phyloP scores from a whole-genome alignment of 75 land plant genomes.

The Pinus albicaulis region DNA sequence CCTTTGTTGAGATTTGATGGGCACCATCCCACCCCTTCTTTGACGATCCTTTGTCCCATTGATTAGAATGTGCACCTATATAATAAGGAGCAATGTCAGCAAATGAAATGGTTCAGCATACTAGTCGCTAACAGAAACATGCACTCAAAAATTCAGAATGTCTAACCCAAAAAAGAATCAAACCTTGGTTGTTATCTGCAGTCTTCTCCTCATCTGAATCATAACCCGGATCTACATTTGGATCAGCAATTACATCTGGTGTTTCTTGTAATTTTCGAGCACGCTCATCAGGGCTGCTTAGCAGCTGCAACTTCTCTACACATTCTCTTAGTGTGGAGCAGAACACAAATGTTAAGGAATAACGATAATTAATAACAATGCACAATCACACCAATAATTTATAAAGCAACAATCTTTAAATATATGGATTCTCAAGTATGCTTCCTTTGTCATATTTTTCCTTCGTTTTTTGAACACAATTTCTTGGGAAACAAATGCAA shows the following conservation, averaged over 20 bases:
- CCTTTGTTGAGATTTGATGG: slow-evolving; percentile 12
- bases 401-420: too few species aligned
- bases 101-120: background rate
- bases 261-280: slow-evolving; percentile 68
- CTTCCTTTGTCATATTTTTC: background rate
- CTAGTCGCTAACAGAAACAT: background rate
- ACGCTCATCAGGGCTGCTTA: slow-evolving; percentile 82
- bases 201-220: slow-evolving; percentile 76
- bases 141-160: background rate
- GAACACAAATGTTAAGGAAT: slow-evolving; percentile 43
- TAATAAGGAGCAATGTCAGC: background rate
- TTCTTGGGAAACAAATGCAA: background rate
- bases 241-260: slow-evolving; percentile 82
- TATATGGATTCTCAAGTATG: background rate
- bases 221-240: slow-evolving; percentile 86
- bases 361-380: background rate
- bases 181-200: slow-evolving; percentile 41
- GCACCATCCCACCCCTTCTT: slow-evolving; percentile 31
- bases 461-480: background rate
- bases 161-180: slow-evolving; percentile 2
- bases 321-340: slow-evolving; percentile 81
- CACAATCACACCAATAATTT: too few species aligned
- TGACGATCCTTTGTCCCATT: slow-evolving; percentile 23
- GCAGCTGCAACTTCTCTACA: slow-evolving; percentile 91
- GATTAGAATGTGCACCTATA: slow-evolving; percentile 30